Percentiles rank a stretch among this genome's conserved stretches.
These are phyloP conservation scores for Tolypocladium paradoxum DNA, from an alignment of 2,329 filamentous ascomycete genomes.

Conservation along the genomic window DNA sequence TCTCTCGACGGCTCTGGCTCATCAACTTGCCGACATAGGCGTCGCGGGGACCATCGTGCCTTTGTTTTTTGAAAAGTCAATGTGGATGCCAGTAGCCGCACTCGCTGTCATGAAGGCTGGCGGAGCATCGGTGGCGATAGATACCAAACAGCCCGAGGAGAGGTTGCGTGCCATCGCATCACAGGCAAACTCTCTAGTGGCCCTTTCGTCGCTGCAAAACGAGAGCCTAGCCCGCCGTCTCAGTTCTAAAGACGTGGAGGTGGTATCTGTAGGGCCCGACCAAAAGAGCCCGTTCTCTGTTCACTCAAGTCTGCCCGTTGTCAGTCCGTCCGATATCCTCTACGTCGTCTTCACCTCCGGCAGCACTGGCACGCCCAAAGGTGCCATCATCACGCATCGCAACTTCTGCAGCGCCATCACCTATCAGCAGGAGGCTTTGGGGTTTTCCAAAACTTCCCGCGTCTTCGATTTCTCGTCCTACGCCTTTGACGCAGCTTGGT, in stretches of 20 bases:
- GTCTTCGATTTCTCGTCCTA: slow-evolving; percentile 14
- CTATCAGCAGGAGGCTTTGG: slow-evolving; percentile 7
- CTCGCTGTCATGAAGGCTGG: slow-evolving; percentile 14
- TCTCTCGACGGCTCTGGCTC: slow-evolving; percentile 2
- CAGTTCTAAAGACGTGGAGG: not conserved
- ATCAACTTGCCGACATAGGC: not conserved
- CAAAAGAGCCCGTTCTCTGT: too few relatives aligned
- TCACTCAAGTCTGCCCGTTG: not conserved
- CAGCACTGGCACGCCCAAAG: slow-evolving; percentile 12
- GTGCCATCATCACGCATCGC: slow-evolving; percentile 10
- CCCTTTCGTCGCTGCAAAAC: not conserved
- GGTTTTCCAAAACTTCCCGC: slow-evolving; percentile 7
- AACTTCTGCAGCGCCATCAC: slow-evolving; percentile 7
- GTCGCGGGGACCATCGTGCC: slow-evolving; percentile 9
- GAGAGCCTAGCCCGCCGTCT: not conserved
- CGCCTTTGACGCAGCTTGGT: slow-evolving; percentile 10
- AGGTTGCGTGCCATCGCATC: slow-evolving; percentile 3
- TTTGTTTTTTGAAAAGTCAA: slow-evolving; percentile 15
- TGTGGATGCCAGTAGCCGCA: slow-evolving; percentile 12
- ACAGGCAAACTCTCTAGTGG: slow-evolving; percentile 1
- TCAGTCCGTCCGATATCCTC: slow-evolving; percentile 1
- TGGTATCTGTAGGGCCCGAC: not conserved
- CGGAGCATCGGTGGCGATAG: slow-evolving; percentile 15
- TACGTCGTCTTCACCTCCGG: slow-evolving; percentile 13
- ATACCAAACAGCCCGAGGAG: slow-evolving; percentile 6